phyloP scores from a whole-genome alignment of 148 eudicot species.

The Vaccinium myrtillus region DNA sequence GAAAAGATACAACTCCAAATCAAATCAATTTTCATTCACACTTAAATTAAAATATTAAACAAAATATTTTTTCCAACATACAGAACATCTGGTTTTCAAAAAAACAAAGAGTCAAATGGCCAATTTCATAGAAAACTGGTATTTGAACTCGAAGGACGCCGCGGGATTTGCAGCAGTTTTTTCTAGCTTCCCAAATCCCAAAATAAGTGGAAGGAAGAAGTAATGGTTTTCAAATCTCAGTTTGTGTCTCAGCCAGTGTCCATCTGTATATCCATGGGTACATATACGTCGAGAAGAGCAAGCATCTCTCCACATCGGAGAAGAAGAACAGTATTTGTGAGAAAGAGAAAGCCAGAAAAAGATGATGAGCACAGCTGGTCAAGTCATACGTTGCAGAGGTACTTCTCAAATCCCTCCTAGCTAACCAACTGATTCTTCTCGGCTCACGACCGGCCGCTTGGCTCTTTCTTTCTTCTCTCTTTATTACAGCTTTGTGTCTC shows the following conservation, averaged over 20 bases:
- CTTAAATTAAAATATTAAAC: too few species aligned
- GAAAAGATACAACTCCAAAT: too few species aligned
- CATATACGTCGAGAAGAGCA: background rate
- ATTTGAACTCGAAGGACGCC: background rate
- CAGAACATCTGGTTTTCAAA: background rate
- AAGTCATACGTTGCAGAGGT: constrained; percentile 27
- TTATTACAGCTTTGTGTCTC: too few species aligned
- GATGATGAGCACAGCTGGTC: constrained; percentile 21
- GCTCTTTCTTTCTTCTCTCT: background rate
- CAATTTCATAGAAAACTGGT: background rate
- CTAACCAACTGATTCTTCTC: background rate
- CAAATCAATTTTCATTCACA: too few species aligned
- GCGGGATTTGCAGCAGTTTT: background rate
- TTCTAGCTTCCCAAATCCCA: background rate
- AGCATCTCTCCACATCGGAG: background rate
- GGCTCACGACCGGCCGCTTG: background rate
- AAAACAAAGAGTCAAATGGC: background rate
- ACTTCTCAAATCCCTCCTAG: background rate
- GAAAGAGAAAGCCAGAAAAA: background rate
- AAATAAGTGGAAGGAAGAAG: background rate
- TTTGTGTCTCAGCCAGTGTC: background rate
- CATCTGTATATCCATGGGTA: background rate
- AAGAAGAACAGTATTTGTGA: background rate
- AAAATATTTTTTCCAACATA: too few species aligned
- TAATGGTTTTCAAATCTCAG: background rate